Evolutionary conservation across 2,329 filamentous ascomycete species (phyloP).

Genomic region (Myriosclerotinia scirpicola): DNA sequence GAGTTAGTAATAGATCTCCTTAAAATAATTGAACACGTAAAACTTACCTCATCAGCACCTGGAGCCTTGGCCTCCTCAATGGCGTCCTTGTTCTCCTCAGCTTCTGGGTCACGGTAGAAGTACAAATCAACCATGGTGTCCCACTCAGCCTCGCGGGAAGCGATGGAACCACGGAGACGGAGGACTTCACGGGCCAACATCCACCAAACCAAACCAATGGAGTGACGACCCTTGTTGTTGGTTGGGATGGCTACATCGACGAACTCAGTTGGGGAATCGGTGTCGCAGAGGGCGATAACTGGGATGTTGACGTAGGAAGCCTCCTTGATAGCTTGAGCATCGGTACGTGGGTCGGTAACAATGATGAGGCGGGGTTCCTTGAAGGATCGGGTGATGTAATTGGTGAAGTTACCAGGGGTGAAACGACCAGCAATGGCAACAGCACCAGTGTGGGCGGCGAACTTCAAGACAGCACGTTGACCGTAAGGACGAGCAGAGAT

Average conservation of each 20-base stretch:
- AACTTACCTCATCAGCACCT: constrained; percentile 66
- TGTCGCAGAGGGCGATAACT: constrained; percentile 98
- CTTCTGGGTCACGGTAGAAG: constrained; percentile 99
- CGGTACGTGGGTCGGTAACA: constrained; percentile 98
- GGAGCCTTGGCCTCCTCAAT: constrained; percentile 86
- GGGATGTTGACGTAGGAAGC: constrained; percentile 99
- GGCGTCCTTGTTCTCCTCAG: constrained; percentile 97
- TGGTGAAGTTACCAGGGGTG: constrained; percentile 99
- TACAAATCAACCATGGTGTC: constrained; percentile 99
- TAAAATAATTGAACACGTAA: no score
- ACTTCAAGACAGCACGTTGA: constrained; percentile 99
- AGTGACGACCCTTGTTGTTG: constrained; percentile 99
- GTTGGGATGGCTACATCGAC: constrained; percentile 99
- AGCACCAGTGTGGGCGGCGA: constrained; percentile 96
- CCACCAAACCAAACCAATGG: constrained; percentile 99
- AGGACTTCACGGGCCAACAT: constrained; percentile 99
- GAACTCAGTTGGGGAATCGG: constrained; percentile 98
- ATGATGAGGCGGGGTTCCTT: constrained; percentile 99
- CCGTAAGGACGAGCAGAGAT: constrained; percentile 99
- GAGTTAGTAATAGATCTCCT: constrained; percentile 12
- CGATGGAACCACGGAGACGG: constrained; percentile 94
- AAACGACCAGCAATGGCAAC: constrained; percentile 98
- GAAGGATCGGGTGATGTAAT: constrained; percentile 99
- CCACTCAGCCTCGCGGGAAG: constrained; percentile 95
- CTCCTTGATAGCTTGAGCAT: constrained; percentile 99